These are phyloP conservation scores for Rosa hybrid DNA, from an alignment of 331 rosid species.

Conservation along the genomic window DNA sequence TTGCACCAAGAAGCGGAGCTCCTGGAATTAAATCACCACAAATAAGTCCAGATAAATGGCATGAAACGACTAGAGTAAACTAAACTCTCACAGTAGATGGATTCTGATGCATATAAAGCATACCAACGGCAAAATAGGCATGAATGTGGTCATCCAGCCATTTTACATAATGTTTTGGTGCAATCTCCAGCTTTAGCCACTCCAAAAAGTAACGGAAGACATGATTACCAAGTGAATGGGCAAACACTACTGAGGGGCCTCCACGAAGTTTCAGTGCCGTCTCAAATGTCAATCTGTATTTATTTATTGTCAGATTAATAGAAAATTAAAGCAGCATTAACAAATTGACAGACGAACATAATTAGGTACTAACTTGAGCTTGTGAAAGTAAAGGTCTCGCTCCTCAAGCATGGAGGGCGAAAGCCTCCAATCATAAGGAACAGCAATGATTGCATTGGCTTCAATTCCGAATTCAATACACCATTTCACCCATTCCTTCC, in stretches of 20 bases:
- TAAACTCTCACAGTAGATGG: constrained; percentile 17
- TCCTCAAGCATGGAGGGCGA: constrained; percentile 91
- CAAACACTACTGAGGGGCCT: constrained; percentile 95
- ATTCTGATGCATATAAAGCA: constrained; percentile 24
- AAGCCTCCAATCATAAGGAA: constrained; percentile 97
- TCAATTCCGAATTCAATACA: constrained; percentile 95
- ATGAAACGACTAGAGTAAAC: constrained; percentile 18
- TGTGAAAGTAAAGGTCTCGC: constrained; percentile 96
- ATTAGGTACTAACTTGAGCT: constrained; percentile 68
- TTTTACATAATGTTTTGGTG: constrained; percentile 78
- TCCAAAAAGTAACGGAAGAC: constrained; percentile 97
- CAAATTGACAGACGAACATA: neutral
- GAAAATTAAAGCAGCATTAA: constrained; percentile 24
- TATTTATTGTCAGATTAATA: neutral
- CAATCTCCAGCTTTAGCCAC: constrained; percentile 96
- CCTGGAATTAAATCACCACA: constrained; percentile 48
- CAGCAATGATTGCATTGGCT: constrained; percentile 92
- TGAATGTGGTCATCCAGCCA: constrained; percentile 96
- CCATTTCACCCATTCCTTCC: constrained; percentile 99
- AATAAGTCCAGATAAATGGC: constrained; percentile 14
- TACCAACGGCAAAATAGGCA: constrained; percentile 98
- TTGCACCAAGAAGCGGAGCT: constrained; percentile 92
- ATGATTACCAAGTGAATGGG: constrained; percentile 86
- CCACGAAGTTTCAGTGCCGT: constrained; percentile 90
- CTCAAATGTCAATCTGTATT: constrained; percentile 86